phyloP scores from a whole-genome alignment of 805 yeast species.

The Starmerella sirachaensis region DNA sequence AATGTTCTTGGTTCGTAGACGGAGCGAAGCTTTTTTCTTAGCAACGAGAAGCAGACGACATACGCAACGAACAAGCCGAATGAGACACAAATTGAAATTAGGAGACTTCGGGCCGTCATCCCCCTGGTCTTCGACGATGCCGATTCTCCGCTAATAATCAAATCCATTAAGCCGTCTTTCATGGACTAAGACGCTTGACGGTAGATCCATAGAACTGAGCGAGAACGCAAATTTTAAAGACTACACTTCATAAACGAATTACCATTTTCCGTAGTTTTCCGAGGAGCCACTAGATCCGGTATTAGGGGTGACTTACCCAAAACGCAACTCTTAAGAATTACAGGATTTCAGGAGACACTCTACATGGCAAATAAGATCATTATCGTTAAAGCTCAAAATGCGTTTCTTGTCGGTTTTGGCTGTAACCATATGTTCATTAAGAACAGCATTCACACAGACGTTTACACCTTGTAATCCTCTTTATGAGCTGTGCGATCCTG shows the following conservation, averaged over 20 bases:
- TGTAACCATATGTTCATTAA: background rate
- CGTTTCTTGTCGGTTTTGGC: no score
- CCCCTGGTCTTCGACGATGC: slow-evolving; percentile 11
- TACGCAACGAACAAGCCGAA: slow-evolving; percentile 43
- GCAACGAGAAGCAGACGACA: slow-evolving; percentile 28
- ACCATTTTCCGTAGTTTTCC: no score
- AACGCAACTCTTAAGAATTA: no score
- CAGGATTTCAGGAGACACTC: no score
- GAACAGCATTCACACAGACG: slow-evolving; percentile 21
- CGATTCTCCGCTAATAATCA: slow-evolving; percentile 17
- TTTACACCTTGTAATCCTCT: slow-evolving; percentile 37
- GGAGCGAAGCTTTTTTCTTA: slow-evolving; percentile 28
- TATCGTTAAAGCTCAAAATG: no score
- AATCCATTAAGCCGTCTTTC: slow-evolving; percentile 18
- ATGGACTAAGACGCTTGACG: background rate
- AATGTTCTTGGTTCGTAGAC: slow-evolving; percentile 48
- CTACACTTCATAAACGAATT: background rate
- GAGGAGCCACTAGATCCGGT: no score
- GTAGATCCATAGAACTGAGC: background rate
- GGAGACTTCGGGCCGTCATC: slow-evolving; percentile 18
- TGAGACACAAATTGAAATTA: slow-evolving; percentile 33
- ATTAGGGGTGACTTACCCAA: no score
- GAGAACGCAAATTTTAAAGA: background rate
- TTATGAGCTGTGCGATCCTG: slow-evolving; percentile 33
- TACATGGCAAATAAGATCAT: no score